A percentile compares a stretch with the other conserved stretches of the same genome.
Evolutionary conservation across 306 rosid genomes (phyloP).

Genomic region (Erythrophleum fordii): DNA sequence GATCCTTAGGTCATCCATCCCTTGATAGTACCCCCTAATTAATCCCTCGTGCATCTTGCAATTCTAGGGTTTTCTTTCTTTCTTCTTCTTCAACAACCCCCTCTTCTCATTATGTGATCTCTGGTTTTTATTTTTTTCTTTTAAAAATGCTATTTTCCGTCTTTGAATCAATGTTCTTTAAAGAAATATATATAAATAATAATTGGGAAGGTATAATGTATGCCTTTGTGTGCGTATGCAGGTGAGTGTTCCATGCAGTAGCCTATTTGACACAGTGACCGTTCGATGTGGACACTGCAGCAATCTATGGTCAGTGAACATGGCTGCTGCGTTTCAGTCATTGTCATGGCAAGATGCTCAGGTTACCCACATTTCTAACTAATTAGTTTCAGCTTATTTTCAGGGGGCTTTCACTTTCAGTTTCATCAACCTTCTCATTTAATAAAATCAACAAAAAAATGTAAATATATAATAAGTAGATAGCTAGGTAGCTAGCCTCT

Average conservation of each 20-base stretch:
- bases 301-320: constrained; percentile 99
- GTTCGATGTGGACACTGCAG: constrained; percentile 99
- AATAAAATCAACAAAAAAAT: background rate
- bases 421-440: background rate
- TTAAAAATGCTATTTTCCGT: background rate
- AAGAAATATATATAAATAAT: background rate
- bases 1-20: constrained; percentile 5
- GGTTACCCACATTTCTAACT: constrained; percentile 38
- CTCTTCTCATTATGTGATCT: background rate
- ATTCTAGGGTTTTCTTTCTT: constrained; percentile 1
- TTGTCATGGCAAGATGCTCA: constrained; percentile 91
- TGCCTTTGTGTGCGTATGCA: constrained; percentile 33
- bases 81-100: background rate
- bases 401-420: constrained; percentile 35
- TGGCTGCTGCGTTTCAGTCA: constrained; percentile 97
- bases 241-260: constrained; percentile 99
- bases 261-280: constrained; percentile 89
- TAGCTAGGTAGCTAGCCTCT: background rate
- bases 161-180: background rate
- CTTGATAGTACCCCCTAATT: background rate
- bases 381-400: constrained; percentile 40
- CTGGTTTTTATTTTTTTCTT: constrained; percentile 29
- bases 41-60: background rate
- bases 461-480: background rate
- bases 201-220: background rate